A percentile compares a stretch with the other conserved stretches of the same genome.
These are phyloP conservation scores for Penicillium maclennaniae DNA, from an alignment of 495 filamentous ascomycete species.

Conservation along the genomic window DNA sequence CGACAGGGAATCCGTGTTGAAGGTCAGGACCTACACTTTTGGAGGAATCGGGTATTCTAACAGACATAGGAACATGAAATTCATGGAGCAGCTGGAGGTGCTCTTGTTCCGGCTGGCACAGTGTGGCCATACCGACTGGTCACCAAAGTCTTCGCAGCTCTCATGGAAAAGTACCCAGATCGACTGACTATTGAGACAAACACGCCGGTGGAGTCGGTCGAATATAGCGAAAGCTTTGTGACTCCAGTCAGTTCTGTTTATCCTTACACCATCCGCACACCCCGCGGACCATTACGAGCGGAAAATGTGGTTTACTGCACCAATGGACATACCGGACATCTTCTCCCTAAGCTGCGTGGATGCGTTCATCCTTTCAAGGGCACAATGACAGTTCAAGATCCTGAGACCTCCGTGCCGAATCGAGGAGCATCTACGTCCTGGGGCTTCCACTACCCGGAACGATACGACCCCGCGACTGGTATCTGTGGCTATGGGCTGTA, in stretches of 20 bases:
- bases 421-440: slow-evolving; percentile 27
- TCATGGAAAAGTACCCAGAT: slow-evolving; percentile 42
- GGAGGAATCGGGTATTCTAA: neutral
- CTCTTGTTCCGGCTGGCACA: slow-evolving; percentile 44
- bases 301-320: slow-evolving; percentile 66
- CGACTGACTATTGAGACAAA: slow-evolving; percentile 72
- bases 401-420: slow-evolving; percentile 32
- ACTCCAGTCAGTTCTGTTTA: slow-evolving; percentile 6
- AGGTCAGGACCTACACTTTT: slow-evolving; percentile 7
- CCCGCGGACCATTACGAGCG: slow-evolving; percentile 57
- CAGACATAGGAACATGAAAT: slow-evolving; percentile 31
- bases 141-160: slow-evolving; percentile 55
- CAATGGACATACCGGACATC: slow-evolving; percentile 72
- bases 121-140: slow-evolving; percentile 83
- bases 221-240: slow-evolving; percentile 9
- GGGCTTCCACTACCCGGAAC: slow-evolving; percentile 31
- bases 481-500: slow-evolving; percentile 62
- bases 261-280: slow-evolving; percentile 50
- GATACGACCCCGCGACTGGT: slow-evolving; percentile 13
- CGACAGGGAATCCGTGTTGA: slow-evolving; percentile 13
- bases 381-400: slow-evolving; percentile 66
- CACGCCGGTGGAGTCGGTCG: slow-evolving; percentile 55
- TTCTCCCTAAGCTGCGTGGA: slow-evolving; percentile 64
- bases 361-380: slow-evolving; percentile 75
- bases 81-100: slow-evolving; percentile 42